Base-by-base conservation (phyloP, 495 filamentous ascomycete species). In the Chaetomium cochliodes region DNA sequence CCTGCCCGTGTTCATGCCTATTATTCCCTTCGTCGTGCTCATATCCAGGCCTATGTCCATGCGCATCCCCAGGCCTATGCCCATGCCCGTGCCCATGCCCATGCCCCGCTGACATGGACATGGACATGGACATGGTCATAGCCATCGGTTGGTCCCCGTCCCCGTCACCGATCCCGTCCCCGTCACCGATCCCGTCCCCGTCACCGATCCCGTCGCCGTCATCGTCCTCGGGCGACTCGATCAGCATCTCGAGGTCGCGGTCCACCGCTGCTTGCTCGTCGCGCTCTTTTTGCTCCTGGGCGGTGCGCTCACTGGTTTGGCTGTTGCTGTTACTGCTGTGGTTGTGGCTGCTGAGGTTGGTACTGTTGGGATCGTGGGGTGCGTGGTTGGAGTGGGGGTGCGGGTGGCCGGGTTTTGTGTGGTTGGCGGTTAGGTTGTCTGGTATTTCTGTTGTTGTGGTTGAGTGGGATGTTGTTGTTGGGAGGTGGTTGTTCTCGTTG, bases 231-330 rank as follows among this genome's bases (percentile, higher is more conserved):
- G 33, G 65, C 51, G 74, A 70, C 46, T 82, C 80, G 59, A 84
- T 81, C 30, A 85, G 62, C 83, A 84, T 83, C 60, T 82, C 81
- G 53, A 85, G 65, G 66, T 84, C 82, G 41, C 73, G 74, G 61
- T 83, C 75, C 42, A 79, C 75, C 1, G 78, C 79, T 5, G 73
- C 81, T 39, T 72, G 67, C 20, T 77, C 78, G 61, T 69, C 7
- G 64, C 68, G 13, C 66, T 64, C 49, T 72, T 71, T 53, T 44
- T 69, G 64, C 0, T 65, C 49, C 16, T 3, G 20, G 22, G 47
- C 13, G 60, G 53, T 47, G 49, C 25, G 2, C 22, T 65, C 62
- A n/a, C n/a, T n/a, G n/a, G n/a, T n/a, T n/a, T n/a, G n/a, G 51
- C 66, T 49, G 30, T n/a, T 22, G 30, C 60, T 52, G 28, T 25